phyloP scores from a whole-genome alignment of 1,139 yeast genomes.

The Scheffersomyces quercinus region DNA sequence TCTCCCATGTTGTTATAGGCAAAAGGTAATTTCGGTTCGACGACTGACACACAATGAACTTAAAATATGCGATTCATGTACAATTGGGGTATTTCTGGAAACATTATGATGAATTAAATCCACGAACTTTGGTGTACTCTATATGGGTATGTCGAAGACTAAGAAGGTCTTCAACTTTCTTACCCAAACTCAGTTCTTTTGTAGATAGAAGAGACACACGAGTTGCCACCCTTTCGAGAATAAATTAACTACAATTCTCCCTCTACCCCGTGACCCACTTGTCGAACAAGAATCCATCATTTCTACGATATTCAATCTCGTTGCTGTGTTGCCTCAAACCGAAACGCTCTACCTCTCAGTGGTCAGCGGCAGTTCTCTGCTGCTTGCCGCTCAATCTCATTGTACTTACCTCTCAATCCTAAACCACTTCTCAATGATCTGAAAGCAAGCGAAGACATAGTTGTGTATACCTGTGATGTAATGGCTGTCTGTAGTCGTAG shows the following conservation, averaged over 20 bases:
- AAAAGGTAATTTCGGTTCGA: no score
- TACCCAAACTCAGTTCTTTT: no score
- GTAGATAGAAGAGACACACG: no score
- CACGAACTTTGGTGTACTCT: not conserved
- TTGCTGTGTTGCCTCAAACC: not conserved
- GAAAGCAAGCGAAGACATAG: slow-evolving; percentile 48
- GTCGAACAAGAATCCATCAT: no score
- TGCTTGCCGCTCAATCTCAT: no score
- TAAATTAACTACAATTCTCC: no score
- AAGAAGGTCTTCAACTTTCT: not conserved
- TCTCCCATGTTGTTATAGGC: not conserved
- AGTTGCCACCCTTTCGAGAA: no score
- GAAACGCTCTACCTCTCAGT: not conserved
- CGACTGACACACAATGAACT: no score
- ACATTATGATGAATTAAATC: not conserved
- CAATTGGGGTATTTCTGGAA: no score
- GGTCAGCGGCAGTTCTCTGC: no score
- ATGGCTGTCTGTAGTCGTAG: slow-evolving; percentile 4
- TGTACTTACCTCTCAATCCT: slow-evolving; percentile 41
- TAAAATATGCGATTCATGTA: no score
- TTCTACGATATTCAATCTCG: not conserved
- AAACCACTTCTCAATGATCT: slow-evolving; percentile 56
- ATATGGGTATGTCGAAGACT: not conserved
- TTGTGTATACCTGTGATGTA: slow-evolving; percentile 8
- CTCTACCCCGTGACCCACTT: no score